Percentiles rank a stretch among this genome's conserved stretches.
Conservation (phyloP, 768 basidiomycete genomes). For the Suillus plorans region DNA sequence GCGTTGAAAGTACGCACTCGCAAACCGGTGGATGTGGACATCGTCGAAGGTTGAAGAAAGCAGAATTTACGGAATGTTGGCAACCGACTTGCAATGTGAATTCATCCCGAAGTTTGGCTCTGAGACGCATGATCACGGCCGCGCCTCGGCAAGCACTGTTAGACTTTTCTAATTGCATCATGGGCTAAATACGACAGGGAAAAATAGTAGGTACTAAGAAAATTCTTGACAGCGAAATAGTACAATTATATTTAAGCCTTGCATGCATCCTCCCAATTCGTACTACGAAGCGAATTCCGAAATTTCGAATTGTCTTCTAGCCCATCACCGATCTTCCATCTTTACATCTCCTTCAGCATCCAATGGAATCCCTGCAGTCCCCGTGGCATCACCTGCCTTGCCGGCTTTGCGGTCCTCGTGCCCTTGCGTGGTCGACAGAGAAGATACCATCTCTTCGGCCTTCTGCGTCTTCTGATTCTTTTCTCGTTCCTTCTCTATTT, state of each 20-base stretch:
- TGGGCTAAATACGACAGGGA: not conserved
- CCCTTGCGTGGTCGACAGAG: constrained; percentile 18
- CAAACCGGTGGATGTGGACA: constrained; percentile 36
- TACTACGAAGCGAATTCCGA: not conserved
- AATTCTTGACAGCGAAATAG: not conserved
- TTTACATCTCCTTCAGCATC: constrained; percentile 48
- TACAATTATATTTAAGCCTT: not conserved
- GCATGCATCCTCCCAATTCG: not conserved
- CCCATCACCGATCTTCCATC: constrained; percentile 43
- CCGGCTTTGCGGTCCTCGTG: constrained; percentile 31
- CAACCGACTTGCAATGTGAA: constrained; percentile 3
- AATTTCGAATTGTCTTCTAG: constrained; percentile 3
- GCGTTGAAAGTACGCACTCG: constrained; percentile 41
- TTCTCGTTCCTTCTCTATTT: constrained; percentile 34
- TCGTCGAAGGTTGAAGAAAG: constrained; percentile 13
- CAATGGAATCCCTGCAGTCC: constrained; percentile 14
- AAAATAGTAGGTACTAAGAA: not conserved
- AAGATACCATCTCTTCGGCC: constrained; percentile 21
- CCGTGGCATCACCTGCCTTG: constrained; percentile 19
- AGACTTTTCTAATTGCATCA: not conserved
- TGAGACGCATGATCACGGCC: not conserved
- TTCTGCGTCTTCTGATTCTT: constrained; percentile 30
- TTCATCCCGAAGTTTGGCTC: constrained; percentile 1
- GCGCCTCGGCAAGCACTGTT: not conserved
- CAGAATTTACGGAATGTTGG: constrained; percentile 4